phyloP scores from a whole-genome alignment of 805 yeast species.

The Candida argentea region DNA sequence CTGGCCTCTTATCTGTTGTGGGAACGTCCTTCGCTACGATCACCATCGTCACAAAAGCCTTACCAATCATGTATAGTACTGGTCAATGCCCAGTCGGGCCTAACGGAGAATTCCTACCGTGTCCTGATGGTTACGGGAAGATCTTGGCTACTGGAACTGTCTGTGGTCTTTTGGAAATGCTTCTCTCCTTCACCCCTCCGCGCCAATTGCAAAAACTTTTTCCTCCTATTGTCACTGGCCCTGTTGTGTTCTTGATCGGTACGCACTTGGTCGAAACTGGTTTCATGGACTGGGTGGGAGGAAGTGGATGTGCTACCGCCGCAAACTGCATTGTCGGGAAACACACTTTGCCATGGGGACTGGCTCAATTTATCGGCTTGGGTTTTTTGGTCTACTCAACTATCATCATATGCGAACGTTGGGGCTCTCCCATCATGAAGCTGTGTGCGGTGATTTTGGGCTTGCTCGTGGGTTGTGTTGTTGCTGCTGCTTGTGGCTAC shows the following conservation, averaged over 20 bases:
- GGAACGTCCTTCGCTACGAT: constrained; percentile 90
- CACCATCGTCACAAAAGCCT: constrained; percentile 62
- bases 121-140: constrained; percentile 90
- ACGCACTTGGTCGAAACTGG: constrained; percentile 59
- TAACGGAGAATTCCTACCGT: constrained; percentile 60
- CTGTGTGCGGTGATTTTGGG: constrained; percentile 90
- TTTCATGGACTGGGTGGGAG: constrained; percentile 82
- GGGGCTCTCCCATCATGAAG: constrained; percentile 92
- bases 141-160: constrained; percentile 70
- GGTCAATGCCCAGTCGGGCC: constrained; percentile 58
- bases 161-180: constrained; percentile 67
- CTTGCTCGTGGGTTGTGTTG: constrained; percentile 78
- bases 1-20: constrained; percentile 82
- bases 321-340: constrained; percentile 14
- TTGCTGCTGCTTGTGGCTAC: constrained; percentile 85
- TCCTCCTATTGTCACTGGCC: constrained; percentile 90
- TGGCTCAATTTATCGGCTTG: constrained; percentile 77
- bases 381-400: constrained; percentile 75
- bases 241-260: constrained; percentile 83
- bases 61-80: constrained; percentile 69
- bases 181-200: constrained; percentile 72
- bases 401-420: constrained; percentile 69
- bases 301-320: constrained; percentile 49
- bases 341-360: constrained; percentile 63
- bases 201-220: constrained; percentile 57